Percentiles rank a stretch among this genome's conserved stretches.
phyloP scores from a whole-genome alignment of 768 basidiomycete genomes.

The Guyanaporus albipodus region DNA sequence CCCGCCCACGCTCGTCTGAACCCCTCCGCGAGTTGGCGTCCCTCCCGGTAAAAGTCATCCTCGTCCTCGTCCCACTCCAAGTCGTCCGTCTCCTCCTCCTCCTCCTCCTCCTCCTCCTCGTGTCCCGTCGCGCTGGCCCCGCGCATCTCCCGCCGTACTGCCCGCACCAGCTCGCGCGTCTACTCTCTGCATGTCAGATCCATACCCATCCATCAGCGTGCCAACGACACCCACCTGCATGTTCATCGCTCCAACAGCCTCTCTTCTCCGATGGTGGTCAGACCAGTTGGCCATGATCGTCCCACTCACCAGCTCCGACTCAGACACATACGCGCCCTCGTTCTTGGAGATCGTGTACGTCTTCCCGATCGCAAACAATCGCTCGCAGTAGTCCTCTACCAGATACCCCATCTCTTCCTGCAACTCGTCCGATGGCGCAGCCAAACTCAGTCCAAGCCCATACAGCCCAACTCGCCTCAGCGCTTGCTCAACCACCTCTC shows the following conservation, averaged over 20 bases:
- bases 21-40: slow-evolving; percentile 25
- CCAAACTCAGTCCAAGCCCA: slow-evolving; percentile 32
- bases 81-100: slow-evolving; percentile 25
- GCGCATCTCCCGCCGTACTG: slow-evolving; percentile 34
- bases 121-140: slow-evolving; percentile 5
- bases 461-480: slow-evolving; percentile 24
- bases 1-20: slow-evolving; percentile 43
- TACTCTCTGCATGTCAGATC: slow-evolving; percentile 17
- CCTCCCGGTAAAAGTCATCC: slow-evolving; percentile 27
- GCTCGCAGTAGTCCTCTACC: slow-evolving; percentile 34
- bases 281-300: slow-evolving; percentile 43
- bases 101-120: slow-evolving; percentile 29
- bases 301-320: slow-evolving; percentile 42
- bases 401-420: slow-evolving; percentile 37
- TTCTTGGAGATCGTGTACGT: slow-evolving; percentile 37
- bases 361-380: slow-evolving; percentile 33
- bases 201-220: background rate
- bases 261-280: slow-evolving; percentile 39
- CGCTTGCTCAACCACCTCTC: slow-evolving; percentile 23
- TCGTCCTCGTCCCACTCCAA: slow-evolving; percentile 26
- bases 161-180: slow-evolving; percentile 39
- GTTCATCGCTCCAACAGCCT: slow-evolving; percentile 41
- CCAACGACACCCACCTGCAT: slow-evolving; percentile 35
- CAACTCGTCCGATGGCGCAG: slow-evolving; percentile 23
- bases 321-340: slow-evolving; percentile 33